Evolutionary conservation across 2,329 filamentous ascomycete species (phyloP), one percentile per base, ranked within the genome.

Genomic region (Stenocarpella maydis): DNA sequence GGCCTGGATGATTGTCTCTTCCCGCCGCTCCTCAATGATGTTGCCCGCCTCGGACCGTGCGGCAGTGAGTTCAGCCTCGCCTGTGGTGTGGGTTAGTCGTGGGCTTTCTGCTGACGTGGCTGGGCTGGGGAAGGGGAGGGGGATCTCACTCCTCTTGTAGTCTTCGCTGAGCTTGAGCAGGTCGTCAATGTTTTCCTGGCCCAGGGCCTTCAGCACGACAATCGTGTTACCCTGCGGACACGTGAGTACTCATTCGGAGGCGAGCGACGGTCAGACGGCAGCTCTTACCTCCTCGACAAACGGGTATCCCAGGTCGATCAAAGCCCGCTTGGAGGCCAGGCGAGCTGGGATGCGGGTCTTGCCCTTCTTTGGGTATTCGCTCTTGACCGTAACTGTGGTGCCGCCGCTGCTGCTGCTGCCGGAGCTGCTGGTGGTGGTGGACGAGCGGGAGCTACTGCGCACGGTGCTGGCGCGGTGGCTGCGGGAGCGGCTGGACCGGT

Each of bases 131-230:
- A 17, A 7, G 37, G 21, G 4, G 5, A 8, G 19, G 6, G 39
- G 10, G 17, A 7, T 76, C 83, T 76, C 75, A 88, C 86, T 84
- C 76, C 87, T 86, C 77, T 87, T 90, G 80, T 93, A 94, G 39
- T 91, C 89, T 75, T 94, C 92, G 79, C 93, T 97, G 61, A 94
- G 84, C 75, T 89, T 91, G 75, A 98, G 92, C 53, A 98, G 86
- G 75, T 97, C 92, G 74, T 98, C 94, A 72, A 98, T 98, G 75
- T 97, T 94, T 21, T 95, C 90, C 75, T 97, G 95, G 19, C 93
- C 92, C 6, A 98, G 86, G 12, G 95, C 95, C 76, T 93, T 91
- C 74, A 92, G 89, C 41, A 98, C 90, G 65, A 97, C 88, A 74
- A 96, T 89, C 26, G 91, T 92, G 74, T 92, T 91, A 47, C 92